These are phyloP conservation scores for Brassica napus DNA, from an alignment of 345 rosid species.

Conservation along the genomic window DNA sequence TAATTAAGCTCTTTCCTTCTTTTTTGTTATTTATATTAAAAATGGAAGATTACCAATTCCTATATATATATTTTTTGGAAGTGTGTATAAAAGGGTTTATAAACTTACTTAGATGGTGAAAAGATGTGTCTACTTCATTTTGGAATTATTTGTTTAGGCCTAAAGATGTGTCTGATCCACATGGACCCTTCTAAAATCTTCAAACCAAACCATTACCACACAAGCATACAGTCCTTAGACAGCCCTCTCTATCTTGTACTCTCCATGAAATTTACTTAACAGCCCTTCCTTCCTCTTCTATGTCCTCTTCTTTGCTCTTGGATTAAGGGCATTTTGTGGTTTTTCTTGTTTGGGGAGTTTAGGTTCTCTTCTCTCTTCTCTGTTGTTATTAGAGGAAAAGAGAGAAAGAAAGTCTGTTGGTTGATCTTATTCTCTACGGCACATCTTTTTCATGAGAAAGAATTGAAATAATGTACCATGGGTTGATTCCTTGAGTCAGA, in stretches of 20 bases:
- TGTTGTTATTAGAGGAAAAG: slow-evolving; percentile 22
- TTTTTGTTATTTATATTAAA: too few species aligned
- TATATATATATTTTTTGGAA: too few species aligned
- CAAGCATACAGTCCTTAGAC: slow-evolving; percentile 17
- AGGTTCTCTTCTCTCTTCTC: slow-evolving; percentile 2
- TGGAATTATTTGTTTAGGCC: slow-evolving; percentile 29
- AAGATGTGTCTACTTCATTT: background rate
- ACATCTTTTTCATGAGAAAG: slow-evolving; percentile 42
- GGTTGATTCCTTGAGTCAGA: slow-evolving; percentile 48
- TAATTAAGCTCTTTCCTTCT: too few species aligned
- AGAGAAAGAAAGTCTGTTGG: slow-evolving; percentile 28
- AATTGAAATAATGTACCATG: slow-evolving; percentile 46
- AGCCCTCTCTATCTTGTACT: slow-evolving; percentile 33
- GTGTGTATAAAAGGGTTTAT: too few species aligned
- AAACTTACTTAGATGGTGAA: too few species aligned
- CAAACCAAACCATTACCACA: slow-evolving; percentile 36
- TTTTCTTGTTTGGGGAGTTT: slow-evolving; percentile 16
- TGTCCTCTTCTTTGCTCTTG: slow-evolving; percentile 12
- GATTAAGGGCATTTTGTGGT: slow-evolving; percentile 29
- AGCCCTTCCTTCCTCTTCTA: slow-evolving; percentile 8
- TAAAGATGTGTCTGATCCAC: slow-evolving; percentile 32
- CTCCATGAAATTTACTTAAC: slow-evolving; percentile 5
- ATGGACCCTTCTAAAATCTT: slow-evolving; percentile 20
- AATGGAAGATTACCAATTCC: too few species aligned
- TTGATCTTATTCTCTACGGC: slow-evolving; percentile 28